Evolutionary conservation across 768 basidiomycete genomes (phyloP).

Genomic region (Suillus cothurnatus): DNA sequence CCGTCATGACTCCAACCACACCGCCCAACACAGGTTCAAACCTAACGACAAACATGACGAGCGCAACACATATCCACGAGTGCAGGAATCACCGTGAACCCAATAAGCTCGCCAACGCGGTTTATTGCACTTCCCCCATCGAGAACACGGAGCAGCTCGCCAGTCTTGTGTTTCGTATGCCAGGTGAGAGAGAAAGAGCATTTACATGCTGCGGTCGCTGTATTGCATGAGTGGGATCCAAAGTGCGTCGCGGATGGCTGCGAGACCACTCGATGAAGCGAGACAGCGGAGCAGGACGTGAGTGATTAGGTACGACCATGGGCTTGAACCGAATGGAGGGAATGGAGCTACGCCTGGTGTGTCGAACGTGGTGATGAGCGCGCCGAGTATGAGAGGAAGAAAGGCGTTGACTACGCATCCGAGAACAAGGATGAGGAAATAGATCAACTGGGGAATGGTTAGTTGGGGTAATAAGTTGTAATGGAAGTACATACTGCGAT

Average conservation of each 20-base stretch:
- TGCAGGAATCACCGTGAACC: constrained; percentile 85
- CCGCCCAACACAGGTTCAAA: constrained; percentile 70
- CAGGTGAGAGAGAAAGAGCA: constrained; percentile 81
- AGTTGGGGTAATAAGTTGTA: too few relatives aligned
- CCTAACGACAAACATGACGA: constrained; percentile 60
- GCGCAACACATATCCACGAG: constrained; percentile 82
- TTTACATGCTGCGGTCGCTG: constrained; percentile 63
- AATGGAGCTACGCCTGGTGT: too few relatives aligned
- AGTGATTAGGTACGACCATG: constrained; percentile 62
- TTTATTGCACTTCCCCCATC: constrained; percentile 88
- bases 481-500: too few relatives aligned
- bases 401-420: too few relatives aligned
- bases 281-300: constrained; percentile 75
- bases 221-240: constrained; percentile 92
- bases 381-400: too few relatives aligned
- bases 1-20: constrained; percentile 73
- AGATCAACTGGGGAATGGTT: too few relatives aligned
- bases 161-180: constrained; percentile 82
- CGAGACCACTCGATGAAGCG: constrained; percentile 74
- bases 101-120: constrained; percentile 72
- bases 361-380: too few relatives aligned
- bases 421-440: too few relatives aligned
- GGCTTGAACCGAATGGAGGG: too few relatives aligned
- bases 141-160: constrained; percentile 57
- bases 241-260: constrained; percentile 66